A percentile compares a stretch with the other conserved stretches of the same genome.
Conservation (phyloP, 352 stramenopile genomes). For the Globisporangium takayamanum region DNA sequence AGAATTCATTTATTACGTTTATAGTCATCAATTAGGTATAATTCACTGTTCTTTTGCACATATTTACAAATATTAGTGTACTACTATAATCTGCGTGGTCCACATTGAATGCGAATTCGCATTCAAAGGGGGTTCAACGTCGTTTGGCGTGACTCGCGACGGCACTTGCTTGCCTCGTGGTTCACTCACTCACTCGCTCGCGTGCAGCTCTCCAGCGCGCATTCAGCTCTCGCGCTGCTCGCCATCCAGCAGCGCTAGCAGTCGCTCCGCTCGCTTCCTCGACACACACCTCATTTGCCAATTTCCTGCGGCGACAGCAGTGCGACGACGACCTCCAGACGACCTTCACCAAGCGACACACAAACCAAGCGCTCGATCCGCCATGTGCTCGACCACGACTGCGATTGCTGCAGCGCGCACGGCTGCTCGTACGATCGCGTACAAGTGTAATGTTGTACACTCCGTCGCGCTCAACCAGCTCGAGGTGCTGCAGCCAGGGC, state of each 20-base stretch:
- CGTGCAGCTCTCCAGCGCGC: too few relatives aligned
- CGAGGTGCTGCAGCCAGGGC: conserved; percentile 52
- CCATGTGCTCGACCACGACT: conserved; percentile 9
- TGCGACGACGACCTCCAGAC: not conserved
- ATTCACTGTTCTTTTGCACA: too few relatives aligned
- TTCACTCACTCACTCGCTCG: not conserved
- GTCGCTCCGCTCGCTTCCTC: too few relatives aligned
- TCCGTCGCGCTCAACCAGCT: conserved; percentile 50
- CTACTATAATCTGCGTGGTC: not conserved
- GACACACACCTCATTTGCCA: conserved; percentile 12
- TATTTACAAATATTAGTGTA: too few relatives aligned
- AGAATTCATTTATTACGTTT: too few relatives aligned
- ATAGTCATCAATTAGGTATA: too few relatives aligned
- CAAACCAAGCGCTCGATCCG: not conserved
- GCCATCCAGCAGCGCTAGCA: too few relatives aligned
- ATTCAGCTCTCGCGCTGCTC: too few relatives aligned
- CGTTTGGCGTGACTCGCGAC: not conserved
- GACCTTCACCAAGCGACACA: not conserved
- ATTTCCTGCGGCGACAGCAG: conserved; percentile 8
- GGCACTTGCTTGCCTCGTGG: not conserved
- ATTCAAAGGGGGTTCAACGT: not conserved
- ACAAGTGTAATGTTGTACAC: conserved; percentile 77
- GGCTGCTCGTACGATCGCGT: conserved; percentile 36
- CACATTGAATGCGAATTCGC: conserved; percentile 6
- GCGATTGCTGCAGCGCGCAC: conserved; percentile 31